Evolutionary conservation across 306 rosid species (phyloP).

Genomic region (Quercus alba): DNA sequence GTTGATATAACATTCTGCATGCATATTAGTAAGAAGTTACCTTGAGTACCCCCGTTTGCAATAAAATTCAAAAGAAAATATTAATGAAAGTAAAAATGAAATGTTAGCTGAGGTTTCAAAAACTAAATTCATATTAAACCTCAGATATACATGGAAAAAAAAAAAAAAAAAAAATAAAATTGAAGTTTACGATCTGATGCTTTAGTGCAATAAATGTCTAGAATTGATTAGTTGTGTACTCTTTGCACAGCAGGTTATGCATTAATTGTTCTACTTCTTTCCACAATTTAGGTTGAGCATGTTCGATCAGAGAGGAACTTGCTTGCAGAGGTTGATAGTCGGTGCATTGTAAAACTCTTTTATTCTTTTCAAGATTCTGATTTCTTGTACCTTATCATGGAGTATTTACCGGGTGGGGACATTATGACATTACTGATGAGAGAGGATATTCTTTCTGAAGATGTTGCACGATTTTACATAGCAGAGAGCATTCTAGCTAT

Average conservation of each 20-base stretch:
- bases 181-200: background rate
- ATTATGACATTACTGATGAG: slow-evolving; percentile 98
- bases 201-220: background rate
- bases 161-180: background rate
- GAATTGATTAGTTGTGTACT: background rate
- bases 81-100: background rate
- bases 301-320: slow-evolving; percentile 99
- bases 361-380: slow-evolving; percentile 98
- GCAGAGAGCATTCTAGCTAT: slow-evolving; percentile 98
- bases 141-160: background rate
- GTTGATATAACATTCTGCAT: background rate
- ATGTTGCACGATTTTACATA: slow-evolving; percentile 89
- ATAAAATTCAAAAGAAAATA: background rate
- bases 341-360: slow-evolving; percentile 92
- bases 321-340: slow-evolving; percentile 99
- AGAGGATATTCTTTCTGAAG: slow-evolving; percentile 91
- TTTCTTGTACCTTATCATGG: slow-evolving; percentile 96
- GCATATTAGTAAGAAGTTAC: background rate
- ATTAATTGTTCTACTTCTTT: slow-evolving; percentile 14
- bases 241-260: background rate
- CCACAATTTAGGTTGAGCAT: slow-evolving; percentile 76
- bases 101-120: background rate
- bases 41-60: background rate
- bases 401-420: slow-evolving; percentile 99
- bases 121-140: background rate